Evolutionary conservation across 768 basidiomycete genomes (phyloP).

Genomic region (Calocybe gangraenosa): DNA sequence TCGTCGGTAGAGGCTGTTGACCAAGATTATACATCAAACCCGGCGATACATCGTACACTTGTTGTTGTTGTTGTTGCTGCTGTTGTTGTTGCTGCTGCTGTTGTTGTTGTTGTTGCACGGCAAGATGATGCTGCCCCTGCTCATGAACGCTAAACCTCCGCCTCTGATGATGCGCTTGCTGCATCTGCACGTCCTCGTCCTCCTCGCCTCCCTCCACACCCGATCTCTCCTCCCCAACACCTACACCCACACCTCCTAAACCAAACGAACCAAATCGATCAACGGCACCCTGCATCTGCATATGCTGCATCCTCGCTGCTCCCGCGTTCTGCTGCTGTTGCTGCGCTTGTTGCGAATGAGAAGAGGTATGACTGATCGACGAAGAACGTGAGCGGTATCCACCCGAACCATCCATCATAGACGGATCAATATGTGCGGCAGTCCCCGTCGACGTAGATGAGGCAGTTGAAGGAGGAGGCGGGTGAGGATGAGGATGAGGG

Average conservation of each 20-base stretch:
- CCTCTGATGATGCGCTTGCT: conserved; percentile 5
- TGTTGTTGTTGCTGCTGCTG: conserved; percentile 18
- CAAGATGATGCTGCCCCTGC: conserved; percentile 11
- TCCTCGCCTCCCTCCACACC: too few species aligned
- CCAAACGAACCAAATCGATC: too few species aligned
- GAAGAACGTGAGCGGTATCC: conserved; percentile 25
- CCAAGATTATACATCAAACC: conserved; percentile 3
- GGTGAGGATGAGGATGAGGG: too few species aligned
- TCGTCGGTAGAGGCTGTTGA: conserved; percentile 16
- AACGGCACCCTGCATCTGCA: neutral
- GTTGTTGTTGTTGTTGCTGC: conserved; percentile 1
- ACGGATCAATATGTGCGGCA: too few species aligned
- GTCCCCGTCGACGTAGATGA: too few species aligned
- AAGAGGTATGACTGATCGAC: conserved; percentile 9
- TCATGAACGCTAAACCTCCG: conserved; percentile 19
- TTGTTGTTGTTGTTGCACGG: neutral
- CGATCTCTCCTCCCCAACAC: too few species aligned
- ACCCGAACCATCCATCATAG: too few species aligned
- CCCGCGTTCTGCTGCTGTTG: too few species aligned
- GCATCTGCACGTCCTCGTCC: conserved; percentile 16
- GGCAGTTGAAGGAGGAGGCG: too few species aligned
- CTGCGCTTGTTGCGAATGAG: too few species aligned
- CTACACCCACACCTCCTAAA: too few species aligned
- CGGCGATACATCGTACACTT: conserved; percentile 10
- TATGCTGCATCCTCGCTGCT: conserved; percentile 6